Conservation (phyloP, 257 asterid species). For the Orobanche coerulescens region DNA sequence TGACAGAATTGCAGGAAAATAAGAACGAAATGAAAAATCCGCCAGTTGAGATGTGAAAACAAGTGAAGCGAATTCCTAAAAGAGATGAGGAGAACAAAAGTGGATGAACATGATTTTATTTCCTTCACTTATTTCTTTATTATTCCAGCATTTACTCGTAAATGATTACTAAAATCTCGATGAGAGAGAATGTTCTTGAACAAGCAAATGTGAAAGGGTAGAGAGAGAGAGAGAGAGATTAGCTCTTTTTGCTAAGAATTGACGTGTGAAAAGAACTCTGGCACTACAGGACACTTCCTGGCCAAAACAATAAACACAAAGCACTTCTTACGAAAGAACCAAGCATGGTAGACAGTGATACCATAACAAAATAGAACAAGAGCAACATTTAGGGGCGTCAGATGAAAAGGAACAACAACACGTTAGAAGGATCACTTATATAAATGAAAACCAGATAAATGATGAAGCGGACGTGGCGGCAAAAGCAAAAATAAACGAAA, state of each 20-base stretch:
- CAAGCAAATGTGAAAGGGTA: slow-evolving; percentile 14
- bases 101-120: slow-evolving; percentile 17
- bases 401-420: no score
- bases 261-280: slow-evolving; percentile 18
- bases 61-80: slow-evolving; percentile 14
- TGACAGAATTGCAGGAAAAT: neutral
- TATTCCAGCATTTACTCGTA: neutral
- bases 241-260: slow-evolving; percentile 27
- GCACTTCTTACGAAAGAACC: no score
- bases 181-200: slow-evolving; percentile 25
- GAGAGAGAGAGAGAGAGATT: neutral
- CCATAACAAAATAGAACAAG: no score
- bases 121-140: neutral
- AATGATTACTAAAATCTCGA: slow-evolving; percentile 12
- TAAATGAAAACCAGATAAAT: no score
- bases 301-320: no score
- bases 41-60: slow-evolving; percentile 8
- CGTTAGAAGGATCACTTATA: no score
- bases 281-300: neutral
- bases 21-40: neutral
- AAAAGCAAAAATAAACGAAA: no score
- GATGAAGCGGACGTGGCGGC: no score
- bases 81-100: slow-evolving; percentile 1
- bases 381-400: no score
- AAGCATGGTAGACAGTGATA: no score